A percentile compares a stretch with the other conserved stretches of the same genome.
phyloP scores from a whole-genome alignment of 441 rosid genomes.

The Erodium chrysanthum region DNA sequence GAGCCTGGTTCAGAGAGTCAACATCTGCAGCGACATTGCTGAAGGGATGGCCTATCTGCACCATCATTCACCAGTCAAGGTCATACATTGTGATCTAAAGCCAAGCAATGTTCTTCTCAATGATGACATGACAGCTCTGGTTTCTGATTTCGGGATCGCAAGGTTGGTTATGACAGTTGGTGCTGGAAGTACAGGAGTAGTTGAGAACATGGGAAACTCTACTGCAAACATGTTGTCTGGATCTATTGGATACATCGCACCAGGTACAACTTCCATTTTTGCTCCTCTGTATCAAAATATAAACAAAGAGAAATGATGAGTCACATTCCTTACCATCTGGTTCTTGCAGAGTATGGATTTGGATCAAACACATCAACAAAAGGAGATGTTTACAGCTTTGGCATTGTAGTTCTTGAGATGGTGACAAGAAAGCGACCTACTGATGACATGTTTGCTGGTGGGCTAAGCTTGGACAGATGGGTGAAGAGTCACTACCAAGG shows the following conservation, averaged over 20 bases:
- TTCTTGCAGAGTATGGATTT: slow-evolving; percentile 29
- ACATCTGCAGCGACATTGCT: slow-evolving; percentile 33
- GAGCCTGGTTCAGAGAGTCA: slow-evolving; percentile 29
- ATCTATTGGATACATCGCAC: slow-evolving; percentile 33
- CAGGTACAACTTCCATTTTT: slow-evolving; percentile 24
- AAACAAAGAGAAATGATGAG: not conserved
- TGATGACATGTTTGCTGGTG: slow-evolving; percentile 27
- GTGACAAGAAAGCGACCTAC: slow-evolving; percentile 35
- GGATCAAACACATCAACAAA: slow-evolving; percentile 29
- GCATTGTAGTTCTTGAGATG: slow-evolving; percentile 33
- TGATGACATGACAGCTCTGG: slow-evolving; percentile 37
- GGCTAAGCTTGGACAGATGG: slow-evolving; percentile 32
- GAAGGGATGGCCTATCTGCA: slow-evolving; percentile 41
- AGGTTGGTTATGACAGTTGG: slow-evolving; percentile 31
- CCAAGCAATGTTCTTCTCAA: slow-evolving; percentile 42
- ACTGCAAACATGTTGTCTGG: slow-evolving; percentile 42
- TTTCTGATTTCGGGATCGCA: slow-evolving; percentile 37
- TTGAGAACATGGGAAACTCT: slow-evolving; percentile 41
- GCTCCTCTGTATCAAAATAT: not conserved
- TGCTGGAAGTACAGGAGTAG: slow-evolving; percentile 24
- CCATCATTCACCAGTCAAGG: slow-evolving; percentile 31
- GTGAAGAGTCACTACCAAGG: slow-evolving; percentile 33
- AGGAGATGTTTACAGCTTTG: slow-evolving; percentile 41
- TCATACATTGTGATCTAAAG: slow-evolving; percentile 38
- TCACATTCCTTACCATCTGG: not conserved